phyloP scores from a whole-genome alignment of 1,139 yeast species.

The Protomyces arabidopsidicola region DNA sequence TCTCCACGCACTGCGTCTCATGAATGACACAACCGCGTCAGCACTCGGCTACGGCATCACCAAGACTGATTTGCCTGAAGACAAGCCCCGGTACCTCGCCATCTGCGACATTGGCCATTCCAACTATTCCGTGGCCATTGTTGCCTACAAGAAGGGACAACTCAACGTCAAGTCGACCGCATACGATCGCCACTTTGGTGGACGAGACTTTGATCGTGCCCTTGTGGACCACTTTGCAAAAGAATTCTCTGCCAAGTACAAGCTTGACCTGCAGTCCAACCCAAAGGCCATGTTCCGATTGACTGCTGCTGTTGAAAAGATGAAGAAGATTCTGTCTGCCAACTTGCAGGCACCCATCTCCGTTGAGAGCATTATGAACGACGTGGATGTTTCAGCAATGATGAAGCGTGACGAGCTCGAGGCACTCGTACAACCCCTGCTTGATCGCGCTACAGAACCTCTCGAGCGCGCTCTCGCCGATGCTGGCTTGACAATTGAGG shows the following conservation, averaged over 20 bases:
- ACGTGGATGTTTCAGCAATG: slow-evolving; percentile 87
- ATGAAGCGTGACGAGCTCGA: slow-evolving; percentile 90
- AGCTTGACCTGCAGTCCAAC: slow-evolving; percentile 83
- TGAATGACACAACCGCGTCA: slow-evolving; percentile 96
- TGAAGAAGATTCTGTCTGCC: slow-evolving; percentile 95
- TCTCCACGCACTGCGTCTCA: slow-evolving; percentile 94
- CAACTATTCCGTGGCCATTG: slow-evolving; percentile 83
- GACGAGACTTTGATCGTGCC: slow-evolving; percentile 91
- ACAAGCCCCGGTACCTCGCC: slow-evolving; percentile 82
- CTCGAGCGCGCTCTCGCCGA: slow-evolving; percentile 74
- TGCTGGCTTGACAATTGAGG: slow-evolving; percentile 67
- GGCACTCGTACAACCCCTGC: slow-evolving; percentile 76
- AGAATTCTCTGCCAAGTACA: slow-evolving; percentile 84
- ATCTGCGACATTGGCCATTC: slow-evolving; percentile 97
- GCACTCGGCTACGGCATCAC: slow-evolving; percentile 99
- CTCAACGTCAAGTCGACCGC: slow-evolving; percentile 88
- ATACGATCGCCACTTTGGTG: slow-evolving; percentile 95
- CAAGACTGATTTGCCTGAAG: slow-evolving; percentile 92
- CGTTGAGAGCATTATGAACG: slow-evolving; percentile 95
- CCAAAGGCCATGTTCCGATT: slow-evolving; percentile 96
- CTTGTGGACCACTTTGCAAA: slow-evolving; percentile 92
- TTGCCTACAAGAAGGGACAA: slow-evolving; percentile 93
- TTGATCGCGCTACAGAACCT: slow-evolving; percentile 70
- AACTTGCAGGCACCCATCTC: slow-evolving; percentile 91
- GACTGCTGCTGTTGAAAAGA: slow-evolving; percentile 80